Evolutionary conservation across 139 green algal species (phyloP), one percentile per base, ranked within the genome.

Genomic region (Chlamydomonas schloesseri): DNA sequence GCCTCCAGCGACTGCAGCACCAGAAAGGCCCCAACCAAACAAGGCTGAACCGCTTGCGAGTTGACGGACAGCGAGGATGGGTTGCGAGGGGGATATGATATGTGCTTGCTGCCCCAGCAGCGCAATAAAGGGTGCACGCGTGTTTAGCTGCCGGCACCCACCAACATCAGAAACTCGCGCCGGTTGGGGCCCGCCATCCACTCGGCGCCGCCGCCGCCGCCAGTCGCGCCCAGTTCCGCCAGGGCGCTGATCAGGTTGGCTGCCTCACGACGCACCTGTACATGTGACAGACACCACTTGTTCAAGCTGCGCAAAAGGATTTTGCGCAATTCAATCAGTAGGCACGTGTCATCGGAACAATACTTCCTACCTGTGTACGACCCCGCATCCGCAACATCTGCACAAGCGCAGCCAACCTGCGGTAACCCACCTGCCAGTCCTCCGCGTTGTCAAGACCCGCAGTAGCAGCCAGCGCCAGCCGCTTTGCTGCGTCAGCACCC

Each of bases 361-460:
- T n/a, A n/a, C n/a, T n/a, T n/a, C n/a, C n/a, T n/a, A n/a, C n/a
- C n/a, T n/a, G n/a, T n/a, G n/a, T n/a, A n/a, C n/a, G n/a, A n/a
- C n/a, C n/a, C n/a, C n/a, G n/a, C n/a, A n/a, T n/a, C n/a, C n/a
- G n/a, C n/a, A n/a, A n/a, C n/a, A n/a, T n/a, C n/a, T n/a, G n/a
- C n/a, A n/a, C n/a, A n/a, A n/a, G n/a, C n/a, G n/a, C n/a, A n/a
- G n/a, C n/a, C n/a, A n/a, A n/a, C n/a, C n/a, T n/a, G n/a, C n/a
- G n/a, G n/a, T n/a, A n/a, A n/a, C 67, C 26, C 47, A 85, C 79
- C 79, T 77, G 79, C 79, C 79, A 85, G 21, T 85, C 79, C 1
- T 85, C 79, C 0, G 65, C 17, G 21, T 31, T 69, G 67, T 85
- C 79, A 17, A 85, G 79, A 0, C 79, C 79, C 4, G 47, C 9